These are phyloP conservation scores for Alisma plantagoaquatica DNA, from an alignment of 106 monocot genomes.

Conservation along the genomic window DNA sequence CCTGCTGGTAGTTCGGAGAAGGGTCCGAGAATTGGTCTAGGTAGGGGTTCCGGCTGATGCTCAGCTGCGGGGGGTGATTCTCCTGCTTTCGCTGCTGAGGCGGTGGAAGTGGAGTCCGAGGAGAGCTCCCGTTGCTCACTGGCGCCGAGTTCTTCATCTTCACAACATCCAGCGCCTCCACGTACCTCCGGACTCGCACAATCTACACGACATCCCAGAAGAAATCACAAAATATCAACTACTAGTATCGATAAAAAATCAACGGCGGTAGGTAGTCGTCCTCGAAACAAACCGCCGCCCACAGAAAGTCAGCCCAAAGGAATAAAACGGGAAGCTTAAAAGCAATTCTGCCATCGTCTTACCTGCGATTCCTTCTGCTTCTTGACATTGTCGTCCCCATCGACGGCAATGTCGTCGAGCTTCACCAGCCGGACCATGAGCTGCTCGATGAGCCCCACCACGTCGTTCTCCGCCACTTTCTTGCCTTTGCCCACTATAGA, in stretches of 20 bases:
- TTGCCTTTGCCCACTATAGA: slow-evolving; percentile 43
- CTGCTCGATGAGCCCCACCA: slow-evolving; percentile 47
- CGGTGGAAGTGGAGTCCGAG: not conserved
- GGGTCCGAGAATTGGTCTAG: slow-evolving; percentile 6
- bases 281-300: not conserved
- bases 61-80: not conserved
- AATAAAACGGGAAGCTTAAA: no score
- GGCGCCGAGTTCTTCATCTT: slow-evolving; percentile 39
- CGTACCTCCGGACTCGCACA: slow-evolving; percentile 62
- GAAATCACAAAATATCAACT: not conserved
- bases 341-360: no score
- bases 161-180: slow-evolving; percentile 58
- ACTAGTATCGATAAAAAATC: not conserved
- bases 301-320: slow-evolving; percentile 52
- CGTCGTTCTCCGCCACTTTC: slow-evolving; percentile 53
- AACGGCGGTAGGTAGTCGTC: not conserved
- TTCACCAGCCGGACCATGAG: slow-evolving; percentile 74
- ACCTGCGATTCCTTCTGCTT: no score
- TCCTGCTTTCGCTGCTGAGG: slow-evolving; percentile 1
- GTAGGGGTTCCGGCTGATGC: slow-evolving; percentile 6
- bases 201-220: slow-evolving; percentile 22
- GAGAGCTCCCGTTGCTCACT: not conserved
- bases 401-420: slow-evolving; percentile 47
- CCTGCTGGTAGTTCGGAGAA: slow-evolving; percentile 6
- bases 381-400: no score